These are phyloP conservation scores for Trichoderma citrinoviride DNA, from an alignment of 2,329 filamentous ascomycete species.

Conservation along the genomic window DNA sequence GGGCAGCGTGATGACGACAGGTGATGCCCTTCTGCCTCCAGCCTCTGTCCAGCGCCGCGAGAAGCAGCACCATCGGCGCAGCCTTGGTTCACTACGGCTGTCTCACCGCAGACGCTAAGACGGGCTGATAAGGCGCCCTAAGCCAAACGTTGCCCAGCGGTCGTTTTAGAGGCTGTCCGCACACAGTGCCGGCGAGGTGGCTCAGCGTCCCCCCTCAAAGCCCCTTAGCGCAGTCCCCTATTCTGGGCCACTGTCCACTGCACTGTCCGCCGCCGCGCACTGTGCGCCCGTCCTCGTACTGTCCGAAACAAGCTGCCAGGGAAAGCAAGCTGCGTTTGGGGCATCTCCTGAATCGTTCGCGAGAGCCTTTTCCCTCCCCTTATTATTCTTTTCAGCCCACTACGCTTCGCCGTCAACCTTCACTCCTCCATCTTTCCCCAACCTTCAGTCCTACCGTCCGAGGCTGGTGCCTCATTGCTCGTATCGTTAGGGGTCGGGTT, in stretches of 20 bases:
- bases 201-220: constrained; percentile 20
- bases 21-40: constrained; percentile 10
- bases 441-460: constrained; percentile 32
- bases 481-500: constrained; percentile 28
- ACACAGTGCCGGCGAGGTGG: constrained; percentile 19
- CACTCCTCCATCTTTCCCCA: constrained; percentile 26
- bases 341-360: constrained; percentile 23
- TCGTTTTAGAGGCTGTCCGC: background rate
- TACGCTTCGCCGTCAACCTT: constrained; percentile 26
- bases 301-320: constrained; percentile 23
- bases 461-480: constrained; percentile 35
- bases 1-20: constrained; percentile 22
- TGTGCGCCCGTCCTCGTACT: constrained; percentile 14
- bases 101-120: constrained; percentile 20
- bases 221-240: constrained; percentile 22
- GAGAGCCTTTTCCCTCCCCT: constrained; percentile 27
- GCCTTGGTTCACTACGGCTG: constrained; percentile 8
- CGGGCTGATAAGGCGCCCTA: constrained; percentile 11
- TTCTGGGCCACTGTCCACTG: constrained; percentile 21
- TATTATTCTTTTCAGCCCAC: constrained; percentile 27
- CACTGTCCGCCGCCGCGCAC: constrained; percentile 4
- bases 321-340: constrained; percentile 8
- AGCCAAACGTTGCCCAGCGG: constrained; percentile 15
- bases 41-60: background rate
- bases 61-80: background rate